phyloP scores from a whole-genome alignment of 129 eudicot species.

The Silybum marianum region DNA sequence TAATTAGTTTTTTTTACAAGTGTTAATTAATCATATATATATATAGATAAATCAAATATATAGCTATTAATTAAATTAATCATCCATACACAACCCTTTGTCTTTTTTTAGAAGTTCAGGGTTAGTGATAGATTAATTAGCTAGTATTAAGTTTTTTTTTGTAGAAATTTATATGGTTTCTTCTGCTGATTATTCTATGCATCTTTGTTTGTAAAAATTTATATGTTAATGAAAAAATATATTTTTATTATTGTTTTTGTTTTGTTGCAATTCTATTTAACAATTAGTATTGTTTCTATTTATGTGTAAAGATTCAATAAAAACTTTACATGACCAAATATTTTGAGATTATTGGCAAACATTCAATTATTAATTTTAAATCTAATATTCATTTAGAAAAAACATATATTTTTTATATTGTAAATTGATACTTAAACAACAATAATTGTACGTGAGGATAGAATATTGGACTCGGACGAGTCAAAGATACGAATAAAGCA shows the following conservation, averaged over 20 bases:
- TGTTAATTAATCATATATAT: conserved; percentile 11
- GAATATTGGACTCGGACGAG: conserved; percentile 20
- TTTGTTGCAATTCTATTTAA: no score
- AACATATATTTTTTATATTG: background rate
- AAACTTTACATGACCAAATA: background rate
- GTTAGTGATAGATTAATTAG: conserved; percentile 30
- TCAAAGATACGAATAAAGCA: conserved; percentile 27
- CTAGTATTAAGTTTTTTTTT: conserved; percentile 30
- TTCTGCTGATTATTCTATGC: background rate
- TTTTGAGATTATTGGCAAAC: background rate
- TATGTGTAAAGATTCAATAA: no score
- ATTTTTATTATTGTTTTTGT: background rate
- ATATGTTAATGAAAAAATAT: conserved; percentile 30
- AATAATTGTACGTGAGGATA: background rate
- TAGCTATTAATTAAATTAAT: background rate
- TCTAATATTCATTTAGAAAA: background rate
- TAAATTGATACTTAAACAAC: background rate
- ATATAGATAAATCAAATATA: background rate
- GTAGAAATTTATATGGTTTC: conserved; percentile 31
- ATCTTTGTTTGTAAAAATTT: conserved; percentile 13
- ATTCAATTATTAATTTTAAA: no score
- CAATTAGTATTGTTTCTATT: background rate
- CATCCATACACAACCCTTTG: conserved; percentile 40
- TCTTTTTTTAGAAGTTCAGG: conserved; percentile 52
- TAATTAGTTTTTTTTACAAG: background rate